These are phyloP conservation scores for Cercospora zeae-maydis DNA, from an alignment of 2,329 filamentous ascomycete genomes.

Conservation along the genomic window DNA sequence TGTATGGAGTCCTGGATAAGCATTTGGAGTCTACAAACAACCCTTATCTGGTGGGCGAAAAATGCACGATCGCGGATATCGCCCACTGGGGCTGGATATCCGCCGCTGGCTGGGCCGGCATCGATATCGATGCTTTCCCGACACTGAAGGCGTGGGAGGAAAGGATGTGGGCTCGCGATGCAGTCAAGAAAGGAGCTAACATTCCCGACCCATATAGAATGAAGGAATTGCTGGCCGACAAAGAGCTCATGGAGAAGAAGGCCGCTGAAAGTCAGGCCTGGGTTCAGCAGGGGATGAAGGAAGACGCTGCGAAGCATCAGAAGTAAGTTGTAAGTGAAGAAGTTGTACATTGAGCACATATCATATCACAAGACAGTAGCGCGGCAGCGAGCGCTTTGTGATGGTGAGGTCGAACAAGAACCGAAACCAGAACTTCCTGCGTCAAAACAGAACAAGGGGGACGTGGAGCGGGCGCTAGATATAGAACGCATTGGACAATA, in stretches of 20 bases:
- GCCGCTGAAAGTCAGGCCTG: constrained; percentile 52
- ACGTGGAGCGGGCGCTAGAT: too few species aligned
- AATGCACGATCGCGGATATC: constrained; percentile 69
- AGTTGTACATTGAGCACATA: not conserved
- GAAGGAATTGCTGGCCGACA: constrained; percentile 57
- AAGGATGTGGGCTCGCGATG: constrained; percentile 64
- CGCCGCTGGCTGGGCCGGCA: constrained; percentile 55
- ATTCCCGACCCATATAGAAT: constrained; percentile 63
- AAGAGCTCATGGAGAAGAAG: constrained; percentile 56
- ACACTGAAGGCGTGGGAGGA: constrained; percentile 73
- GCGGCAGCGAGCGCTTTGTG: too few species aligned
- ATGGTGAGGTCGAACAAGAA: too few species aligned
- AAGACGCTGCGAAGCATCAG: constrained; percentile 54
- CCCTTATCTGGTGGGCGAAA: constrained; percentile 60
- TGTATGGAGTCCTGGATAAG: constrained; percentile 74
- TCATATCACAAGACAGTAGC: too few species aligned
- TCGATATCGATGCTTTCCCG: constrained; percentile 73
- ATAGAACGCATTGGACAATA: too few species aligned
- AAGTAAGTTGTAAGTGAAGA: not conserved
- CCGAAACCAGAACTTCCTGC: too few species aligned
- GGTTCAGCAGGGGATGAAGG: constrained; percentile 68
- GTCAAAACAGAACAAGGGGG: too few species aligned
- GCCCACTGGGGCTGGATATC: constrained; percentile 76
- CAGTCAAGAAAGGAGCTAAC: constrained; percentile 62
- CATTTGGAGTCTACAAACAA: constrained; percentile 56